These are phyloP conservation scores for Stipa capillata DNA, from an alignment of 176 grass and related monocot species.

Conservation along the genomic window DNA sequence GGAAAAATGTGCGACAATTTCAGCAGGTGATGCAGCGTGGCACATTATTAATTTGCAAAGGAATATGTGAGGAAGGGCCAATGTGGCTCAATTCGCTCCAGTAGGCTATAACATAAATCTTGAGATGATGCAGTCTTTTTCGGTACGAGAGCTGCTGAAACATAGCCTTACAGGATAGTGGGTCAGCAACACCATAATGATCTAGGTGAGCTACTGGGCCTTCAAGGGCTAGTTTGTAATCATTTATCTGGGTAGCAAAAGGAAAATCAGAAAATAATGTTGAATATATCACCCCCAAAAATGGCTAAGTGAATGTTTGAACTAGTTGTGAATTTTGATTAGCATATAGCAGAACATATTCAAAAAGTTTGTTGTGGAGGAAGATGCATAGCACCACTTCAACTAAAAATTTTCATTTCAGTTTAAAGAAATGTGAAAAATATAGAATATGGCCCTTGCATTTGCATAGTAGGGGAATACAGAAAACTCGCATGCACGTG, in stretches of 20 bases:
- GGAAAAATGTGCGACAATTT: conserved; percentile 78
- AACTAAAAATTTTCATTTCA: not conserved
- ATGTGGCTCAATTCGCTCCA: conserved; percentile 42
- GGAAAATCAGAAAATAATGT: not conserved
- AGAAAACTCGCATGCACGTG: no score
- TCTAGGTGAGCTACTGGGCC: conserved; percentile 48
- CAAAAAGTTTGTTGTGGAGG: not conserved
- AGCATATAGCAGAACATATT: not conserved
- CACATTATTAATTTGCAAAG: conserved; percentile 32
- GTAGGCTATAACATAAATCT: conserved; percentile 52
- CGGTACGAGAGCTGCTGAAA: conserved; percentile 47
- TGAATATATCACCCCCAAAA: not conserved
- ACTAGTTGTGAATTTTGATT: not conserved
- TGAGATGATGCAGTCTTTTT: conserved; percentile 42
- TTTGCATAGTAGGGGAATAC: no score
- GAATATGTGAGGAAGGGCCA: conserved; percentile 31
- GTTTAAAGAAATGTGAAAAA: not conserved
- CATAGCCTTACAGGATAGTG: conserved; percentile 57
- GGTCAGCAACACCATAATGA: conserved; percentile 37
- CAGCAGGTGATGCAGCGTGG: conserved; percentile 51
- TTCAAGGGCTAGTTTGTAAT: conserved; percentile 82
- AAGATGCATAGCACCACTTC: not conserved
- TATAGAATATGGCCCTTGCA: no score
- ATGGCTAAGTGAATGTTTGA: not conserved
- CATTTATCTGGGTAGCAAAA: conserved; percentile 44